phyloP scores from a whole-genome alignment of 768 basidiomycete species.

The Lactifluus pinguis region DNA sequence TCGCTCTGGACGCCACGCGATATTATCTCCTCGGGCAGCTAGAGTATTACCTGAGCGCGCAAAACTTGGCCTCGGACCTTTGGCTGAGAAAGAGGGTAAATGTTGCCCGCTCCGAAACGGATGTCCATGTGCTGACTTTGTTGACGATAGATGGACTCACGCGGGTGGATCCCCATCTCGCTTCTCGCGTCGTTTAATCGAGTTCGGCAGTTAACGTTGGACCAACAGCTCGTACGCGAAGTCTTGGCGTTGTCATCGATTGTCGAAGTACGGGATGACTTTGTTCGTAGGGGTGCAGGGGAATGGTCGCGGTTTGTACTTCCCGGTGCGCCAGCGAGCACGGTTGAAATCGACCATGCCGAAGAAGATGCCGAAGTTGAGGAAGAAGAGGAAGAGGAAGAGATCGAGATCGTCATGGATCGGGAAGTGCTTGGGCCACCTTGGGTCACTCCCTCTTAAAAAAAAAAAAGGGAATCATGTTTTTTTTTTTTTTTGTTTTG shows the following conservation, averaged over 20 bases:
- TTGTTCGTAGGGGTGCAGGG: conserved; percentile 54
- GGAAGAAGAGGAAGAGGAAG: conserved; percentile 64
- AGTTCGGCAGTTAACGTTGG: conserved; percentile 54
- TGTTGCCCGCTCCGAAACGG: neutral
- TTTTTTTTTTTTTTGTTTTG: too few species aligned
- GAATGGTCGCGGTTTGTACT: conserved; percentile 55
- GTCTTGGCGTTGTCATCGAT: conserved; percentile 56
- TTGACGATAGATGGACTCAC: conserved; percentile 67
- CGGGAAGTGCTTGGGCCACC: conserved; percentile 28
- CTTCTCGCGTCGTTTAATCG: conserved; percentile 86
- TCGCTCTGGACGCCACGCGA: conserved; percentile 55
- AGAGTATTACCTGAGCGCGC: conserved; percentile 86
- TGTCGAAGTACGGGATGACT: conserved; percentile 60
- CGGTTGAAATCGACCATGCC: conserved; percentile 27
- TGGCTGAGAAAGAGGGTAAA: conserved; percentile 66
- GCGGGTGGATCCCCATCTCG: conserved; percentile 78
- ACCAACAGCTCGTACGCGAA: conserved; percentile 54
- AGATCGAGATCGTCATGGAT: conserved; percentile 66
- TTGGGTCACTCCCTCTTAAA: conserved; percentile 8
- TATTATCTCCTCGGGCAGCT: conserved; percentile 72
- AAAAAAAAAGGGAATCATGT: too few species aligned
- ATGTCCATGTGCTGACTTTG: neutral
- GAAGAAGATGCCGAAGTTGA: conserved; percentile 33
- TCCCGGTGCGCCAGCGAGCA: conserved; percentile 50
- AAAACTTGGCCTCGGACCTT: conserved; percentile 85